phyloP scores from a whole-genome alignment of 176 grass and related monocot genomes.

The Puccinellia tenuiflora region DNA sequence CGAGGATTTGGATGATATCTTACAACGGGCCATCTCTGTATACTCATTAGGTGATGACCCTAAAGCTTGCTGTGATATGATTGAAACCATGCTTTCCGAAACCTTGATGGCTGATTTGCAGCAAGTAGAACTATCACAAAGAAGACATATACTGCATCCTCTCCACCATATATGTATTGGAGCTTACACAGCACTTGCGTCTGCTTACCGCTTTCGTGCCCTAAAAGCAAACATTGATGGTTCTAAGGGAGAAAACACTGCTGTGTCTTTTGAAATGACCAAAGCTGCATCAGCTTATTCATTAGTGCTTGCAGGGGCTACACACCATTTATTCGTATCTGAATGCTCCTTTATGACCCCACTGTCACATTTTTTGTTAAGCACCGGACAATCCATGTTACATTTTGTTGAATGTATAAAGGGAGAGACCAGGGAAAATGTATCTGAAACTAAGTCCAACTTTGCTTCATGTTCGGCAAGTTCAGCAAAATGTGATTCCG shows the following conservation, averaged over 20 bases:
- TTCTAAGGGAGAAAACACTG: slow-evolving; percentile 14
- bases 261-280: slow-evolving; percentile 36
- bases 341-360: slow-evolving; percentile 65
- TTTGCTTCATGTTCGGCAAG: slow-evolving; percentile 28
- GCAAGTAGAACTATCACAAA: slow-evolving; percentile 22
- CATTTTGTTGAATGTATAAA: slow-evolving; percentile 43
- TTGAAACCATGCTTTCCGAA: slow-evolving; percentile 69
- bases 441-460: slow-evolving; percentile 15
- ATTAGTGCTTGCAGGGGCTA: slow-evolving; percentile 51
- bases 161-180: slow-evolving; percentile 63
- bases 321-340: slow-evolving; percentile 59
- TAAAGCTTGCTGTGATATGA: slow-evolving; percentile 66
- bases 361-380: slow-evolving; percentile 58
- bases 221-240: slow-evolving; percentile 16
- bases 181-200: slow-evolving; percentile 68
- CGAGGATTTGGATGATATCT: slow-evolving; percentile 44
- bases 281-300: slow-evolving; percentile 70
- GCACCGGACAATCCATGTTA: slow-evolving; percentile 46
- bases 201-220: slow-evolving; percentile 53
- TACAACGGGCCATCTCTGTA: slow-evolving; percentile 62
- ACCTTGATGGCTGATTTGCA: slow-evolving; percentile 24
- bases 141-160: slow-evolving; percentile 50
- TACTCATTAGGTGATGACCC: slow-evolving; percentile 49
- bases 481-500: slow-evolving; percentile 5
- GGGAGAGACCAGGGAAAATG: background rate